Evolutionary conservation across 164 flowering plant species (phyloP), one percentile per base, ranked within the genome.

Genomic region (Annona squamosa): DNA sequence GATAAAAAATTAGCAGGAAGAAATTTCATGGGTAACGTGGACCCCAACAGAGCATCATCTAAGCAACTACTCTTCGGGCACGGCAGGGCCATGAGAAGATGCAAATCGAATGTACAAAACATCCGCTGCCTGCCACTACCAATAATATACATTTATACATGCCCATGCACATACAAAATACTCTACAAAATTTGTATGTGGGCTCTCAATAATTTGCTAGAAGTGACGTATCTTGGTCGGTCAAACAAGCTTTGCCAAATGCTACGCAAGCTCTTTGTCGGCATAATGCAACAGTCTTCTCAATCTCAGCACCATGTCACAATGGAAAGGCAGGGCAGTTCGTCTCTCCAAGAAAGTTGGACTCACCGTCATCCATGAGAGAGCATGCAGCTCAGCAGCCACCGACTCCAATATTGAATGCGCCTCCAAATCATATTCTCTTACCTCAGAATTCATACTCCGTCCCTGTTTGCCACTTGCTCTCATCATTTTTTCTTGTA

Each of bases 351-450:
- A 72, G 81, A 87, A 93, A 4, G 91, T 89, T 1, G 99, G 98
- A 79, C 98, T 91, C 5, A 82, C 88, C 2, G 98, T 96, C 97
- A 96, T 89, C 98, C 98, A 96, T 44, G 99, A 96, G 3, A 96
- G 84, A 62, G 97, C 92, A 76, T 96, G 99, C 67, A 96, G 94
- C 82, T 93, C 99, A 26, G 97, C 97, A 48, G 97, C 86, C 59
- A 89, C 74, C 10, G 88, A 72, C 77, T 91, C 95, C 0, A 96
- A 88, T 79, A 96, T 81, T 68, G 85, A 69, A 77, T 87, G 93
- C 5, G 81, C 86, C 76, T 91, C 97, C 46, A 84, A 62, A 70
- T 87, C 92, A 63, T 79, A 71, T 45, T 90, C 94, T 77, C 84
- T 86, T 9, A 73, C 63, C 45, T 91, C 97, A 0, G 80, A 78